These are phyloP conservation scores for Aspergillus glaucus DNA, from an alignment of 2,329 filamentous ascomycete species.

Conservation along the genomic window DNA sequence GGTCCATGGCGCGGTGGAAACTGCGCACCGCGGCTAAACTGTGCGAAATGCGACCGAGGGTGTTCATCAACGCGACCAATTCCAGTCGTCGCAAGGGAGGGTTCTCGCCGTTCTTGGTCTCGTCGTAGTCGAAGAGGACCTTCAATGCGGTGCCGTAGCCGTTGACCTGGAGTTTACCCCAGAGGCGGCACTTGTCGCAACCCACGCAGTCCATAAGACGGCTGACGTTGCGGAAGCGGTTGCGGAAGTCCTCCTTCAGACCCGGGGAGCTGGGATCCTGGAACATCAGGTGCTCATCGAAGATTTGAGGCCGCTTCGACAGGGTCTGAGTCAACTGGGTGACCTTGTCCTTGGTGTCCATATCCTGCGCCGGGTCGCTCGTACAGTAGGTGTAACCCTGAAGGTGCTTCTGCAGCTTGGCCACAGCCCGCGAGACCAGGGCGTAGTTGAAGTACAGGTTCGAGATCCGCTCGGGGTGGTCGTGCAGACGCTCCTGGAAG, in stretches of 20 bases:
- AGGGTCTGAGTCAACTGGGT: conserved; percentile 67
- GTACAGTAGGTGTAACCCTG: conserved; percentile 85
- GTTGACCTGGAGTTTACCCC: conserved; percentile 93
- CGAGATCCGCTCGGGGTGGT: conserved; percentile 81
- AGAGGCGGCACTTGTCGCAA: conserved; percentile 96
- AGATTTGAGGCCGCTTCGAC: conserved; percentile 65
- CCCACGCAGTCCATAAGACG: conserved; percentile 98
- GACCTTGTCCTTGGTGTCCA: conserved; percentile 72
- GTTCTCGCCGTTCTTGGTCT: conserved; percentile 55
- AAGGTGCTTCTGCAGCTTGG: conserved; percentile 80
- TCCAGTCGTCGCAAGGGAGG: conserved; percentile 80
- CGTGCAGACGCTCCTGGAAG: conserved; percentile 80
- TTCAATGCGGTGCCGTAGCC: conserved; percentile 94
- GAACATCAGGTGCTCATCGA: conserved; percentile 95
- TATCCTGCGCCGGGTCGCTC: conserved; percentile 73
- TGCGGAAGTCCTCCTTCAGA: conserved; percentile 94
- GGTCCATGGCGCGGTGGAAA: conserved; percentile 54
- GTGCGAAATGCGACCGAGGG: conserved; percentile 77
- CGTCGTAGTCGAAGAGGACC: conserved; percentile 88
- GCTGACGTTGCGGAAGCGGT: conserved; percentile 93
- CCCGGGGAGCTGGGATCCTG: conserved; percentile 59
- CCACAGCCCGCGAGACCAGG: conserved; percentile 81
- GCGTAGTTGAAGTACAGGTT: conserved; percentile 99
- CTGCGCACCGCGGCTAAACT: conserved; percentile 68
- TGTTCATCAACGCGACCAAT: conserved; percentile 90